phyloP scores from a whole-genome alignment of 805 yeast species.

The Blastobotrys americana region DNA sequence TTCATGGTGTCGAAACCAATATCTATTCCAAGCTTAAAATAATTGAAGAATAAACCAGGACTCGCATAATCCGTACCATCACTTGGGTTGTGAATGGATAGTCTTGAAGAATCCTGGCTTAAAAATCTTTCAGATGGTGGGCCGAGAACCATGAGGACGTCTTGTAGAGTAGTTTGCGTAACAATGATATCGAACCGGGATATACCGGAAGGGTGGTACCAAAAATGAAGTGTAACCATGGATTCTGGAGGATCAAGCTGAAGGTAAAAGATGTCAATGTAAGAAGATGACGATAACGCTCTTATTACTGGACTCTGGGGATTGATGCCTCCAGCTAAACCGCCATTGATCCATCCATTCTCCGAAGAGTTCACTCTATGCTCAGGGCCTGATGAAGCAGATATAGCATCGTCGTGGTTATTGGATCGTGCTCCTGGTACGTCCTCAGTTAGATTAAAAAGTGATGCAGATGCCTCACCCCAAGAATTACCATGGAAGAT shows the following conservation, averaged over 20 bases:
- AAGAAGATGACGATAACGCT: constrained; percentile 1
- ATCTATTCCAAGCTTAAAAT: constrained; percentile 49
- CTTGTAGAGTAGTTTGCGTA: constrained; percentile 46
- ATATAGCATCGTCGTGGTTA: not conserved
- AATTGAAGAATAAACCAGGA: constrained; percentile 34
- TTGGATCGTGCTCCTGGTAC: constrained; percentile 1
- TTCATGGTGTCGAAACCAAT: constrained; percentile 39
- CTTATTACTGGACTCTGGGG: not conserved
- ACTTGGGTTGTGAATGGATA: constrained; percentile 36
- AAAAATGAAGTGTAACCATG: constrained; percentile 6
- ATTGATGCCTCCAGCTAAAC: constrained; percentile 1
- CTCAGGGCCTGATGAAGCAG: no score
- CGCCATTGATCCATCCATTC: constrained; percentile 1
- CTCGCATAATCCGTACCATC: constrained; percentile 11
- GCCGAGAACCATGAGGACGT: constrained; percentile 42
- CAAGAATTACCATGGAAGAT: constrained; percentile 22
- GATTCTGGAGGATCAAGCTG: constrained; percentile 5
- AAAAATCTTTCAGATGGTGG: constrained; percentile 50
- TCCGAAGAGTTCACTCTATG: not conserved
- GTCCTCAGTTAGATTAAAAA: constrained; percentile 11
- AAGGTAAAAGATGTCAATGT: constrained; percentile 7
- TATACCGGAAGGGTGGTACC: constrained; percentile 7
- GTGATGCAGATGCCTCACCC: constrained; percentile 16
- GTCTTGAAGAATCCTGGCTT: constrained; percentile 37
- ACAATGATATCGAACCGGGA: constrained; percentile 9